Evolutionary conservation across 257 asterid species (phyloP).

Genomic region (Asclepias syriaca): DNA sequence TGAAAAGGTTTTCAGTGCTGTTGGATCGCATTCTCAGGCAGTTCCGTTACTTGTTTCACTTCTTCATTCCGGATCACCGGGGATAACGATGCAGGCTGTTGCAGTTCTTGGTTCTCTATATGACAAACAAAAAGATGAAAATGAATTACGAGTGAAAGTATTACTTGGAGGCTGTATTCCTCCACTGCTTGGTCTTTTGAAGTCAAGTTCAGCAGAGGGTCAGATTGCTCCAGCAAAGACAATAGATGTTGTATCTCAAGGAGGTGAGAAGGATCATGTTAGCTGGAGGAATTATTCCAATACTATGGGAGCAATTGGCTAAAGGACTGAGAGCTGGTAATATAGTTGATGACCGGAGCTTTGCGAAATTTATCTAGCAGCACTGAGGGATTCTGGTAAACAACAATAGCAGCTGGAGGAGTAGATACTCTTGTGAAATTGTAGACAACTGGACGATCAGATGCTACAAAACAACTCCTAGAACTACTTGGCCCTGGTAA

Average conservation of each 20-base stretch:
- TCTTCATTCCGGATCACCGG: conserved; percentile 90
- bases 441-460: conserved; percentile 77
- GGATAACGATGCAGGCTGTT: conserved; percentile 88
- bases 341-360: conserved; percentile 88
- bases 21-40: no score
- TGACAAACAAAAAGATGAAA: no score
- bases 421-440: conserved; percentile 81
- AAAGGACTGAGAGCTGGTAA: conserved; percentile 91
- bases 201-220: conserved; percentile 84
- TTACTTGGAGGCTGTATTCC: conserved; percentile 98
- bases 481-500: conserved; percentile 82
- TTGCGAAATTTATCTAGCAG: conserved; percentile 77
- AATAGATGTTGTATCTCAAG: conserved; percentile 92
- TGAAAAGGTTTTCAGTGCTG: no score
- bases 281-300: conserved; percentile 99
- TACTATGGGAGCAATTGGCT: conserved; percentile 76
- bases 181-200: conserved; percentile 94
- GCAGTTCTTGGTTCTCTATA: conserved; percentile 86
- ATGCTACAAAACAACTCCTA: conserved; percentile 76
- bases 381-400: conserved; percentile 96
- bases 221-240: conserved; percentile 96
- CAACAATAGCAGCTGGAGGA: conserved; percentile 78
- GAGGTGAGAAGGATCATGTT: conserved; percentile 88
- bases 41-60: no score
- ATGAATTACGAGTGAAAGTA: conserved; percentile 88